Percentiles rank a stretch among this genome's conserved stretches.
Evolutionary conservation across 352 stramenopile genomes (phyloP).

Genomic region (Globisporangium cylindrosporum): DNA sequence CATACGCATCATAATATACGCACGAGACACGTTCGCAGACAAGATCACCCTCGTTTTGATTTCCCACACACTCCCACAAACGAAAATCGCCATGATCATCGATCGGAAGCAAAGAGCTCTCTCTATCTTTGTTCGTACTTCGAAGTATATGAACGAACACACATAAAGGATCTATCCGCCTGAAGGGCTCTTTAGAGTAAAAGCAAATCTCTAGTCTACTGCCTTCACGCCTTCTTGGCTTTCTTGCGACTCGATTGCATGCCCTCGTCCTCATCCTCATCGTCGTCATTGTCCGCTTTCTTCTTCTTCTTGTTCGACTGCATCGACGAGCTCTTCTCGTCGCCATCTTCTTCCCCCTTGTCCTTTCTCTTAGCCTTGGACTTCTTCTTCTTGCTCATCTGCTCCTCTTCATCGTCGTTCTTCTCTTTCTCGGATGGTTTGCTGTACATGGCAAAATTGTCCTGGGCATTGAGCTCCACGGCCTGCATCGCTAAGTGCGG

Average conservation of each 20-base stretch:
- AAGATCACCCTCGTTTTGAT: too few species aligned
- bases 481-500: constrained; percentile 83
- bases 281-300: constrained; percentile 10
- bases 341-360: constrained; percentile 8
- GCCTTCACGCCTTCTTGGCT: constrained; percentile 20
- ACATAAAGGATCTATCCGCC: not conserved
- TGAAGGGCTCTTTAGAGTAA: not conserved
- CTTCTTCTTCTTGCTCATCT: constrained; percentile 21
- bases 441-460: constrained; percentile 88
- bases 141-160: not conserved
- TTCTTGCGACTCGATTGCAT: constrained; percentile 22
- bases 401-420: constrained; percentile 8
- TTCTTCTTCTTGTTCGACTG: constrained; percentile 36
- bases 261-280: not conserved
- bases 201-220: not conserved
- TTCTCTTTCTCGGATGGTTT: constrained; percentile 18
- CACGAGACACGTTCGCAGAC: too few species aligned
- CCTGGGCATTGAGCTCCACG: constrained; percentile 77
- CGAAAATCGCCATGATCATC: too few species aligned
- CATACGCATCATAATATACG: not conserved
- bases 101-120: too few species aligned
- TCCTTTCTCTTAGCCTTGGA: constrained; percentile 21
- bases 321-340: constrained; percentile 13
- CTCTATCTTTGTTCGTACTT: not conserved
- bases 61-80: too few species aligned